Evolutionary conservation across 345 rosid species (phyloP).

Genomic region (Trapa bicornis): DNA sequence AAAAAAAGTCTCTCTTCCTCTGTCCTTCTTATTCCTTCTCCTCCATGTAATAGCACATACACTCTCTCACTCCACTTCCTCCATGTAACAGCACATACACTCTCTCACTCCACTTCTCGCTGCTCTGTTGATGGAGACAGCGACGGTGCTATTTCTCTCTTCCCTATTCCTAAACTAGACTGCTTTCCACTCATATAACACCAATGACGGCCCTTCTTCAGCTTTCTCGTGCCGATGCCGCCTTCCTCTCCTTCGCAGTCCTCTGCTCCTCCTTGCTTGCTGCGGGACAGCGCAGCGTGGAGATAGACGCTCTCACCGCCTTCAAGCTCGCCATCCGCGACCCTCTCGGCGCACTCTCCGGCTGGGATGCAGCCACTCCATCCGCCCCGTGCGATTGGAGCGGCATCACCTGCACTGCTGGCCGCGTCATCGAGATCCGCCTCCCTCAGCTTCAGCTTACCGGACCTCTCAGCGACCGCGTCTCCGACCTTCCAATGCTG

Average conservation of each 20-base stretch:
- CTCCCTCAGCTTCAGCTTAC: conserved; percentile 67
- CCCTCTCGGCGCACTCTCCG: conserved; percentile 54
- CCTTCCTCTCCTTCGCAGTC: conserved; percentile 13
- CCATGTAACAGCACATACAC: neutral
- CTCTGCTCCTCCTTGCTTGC: conserved; percentile 5
- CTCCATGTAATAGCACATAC: neutral
- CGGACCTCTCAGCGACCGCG: conserved; percentile 49
- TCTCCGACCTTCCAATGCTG: conserved; percentile 41
- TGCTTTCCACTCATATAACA: neutral
- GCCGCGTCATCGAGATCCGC: conserved; percentile 58
- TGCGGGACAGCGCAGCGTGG: conserved; percentile 15
- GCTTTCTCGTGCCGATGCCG: neutral
- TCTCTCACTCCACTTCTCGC: neutral
- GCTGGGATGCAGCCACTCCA: conserved; percentile 67
- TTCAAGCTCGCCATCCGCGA: conserved; percentile 66
- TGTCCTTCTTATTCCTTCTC: neutral
- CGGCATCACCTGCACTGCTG: conserved; percentile 43
- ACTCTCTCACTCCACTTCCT: neutral
- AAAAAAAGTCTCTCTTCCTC: neutral
- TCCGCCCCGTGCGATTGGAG: conserved; percentile 93
- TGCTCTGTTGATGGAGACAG: conserved; percentile 5
- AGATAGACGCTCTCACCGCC: conserved; percentile 61
- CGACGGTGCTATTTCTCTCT: neutral
- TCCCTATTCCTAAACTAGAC: neutral
- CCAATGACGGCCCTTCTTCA: neutral